Percentiles rank a stretch among this genome's conserved stretches.
Conservation (phyloP, 176 grass and related monocot species). For the Oryza punctata region DNA sequence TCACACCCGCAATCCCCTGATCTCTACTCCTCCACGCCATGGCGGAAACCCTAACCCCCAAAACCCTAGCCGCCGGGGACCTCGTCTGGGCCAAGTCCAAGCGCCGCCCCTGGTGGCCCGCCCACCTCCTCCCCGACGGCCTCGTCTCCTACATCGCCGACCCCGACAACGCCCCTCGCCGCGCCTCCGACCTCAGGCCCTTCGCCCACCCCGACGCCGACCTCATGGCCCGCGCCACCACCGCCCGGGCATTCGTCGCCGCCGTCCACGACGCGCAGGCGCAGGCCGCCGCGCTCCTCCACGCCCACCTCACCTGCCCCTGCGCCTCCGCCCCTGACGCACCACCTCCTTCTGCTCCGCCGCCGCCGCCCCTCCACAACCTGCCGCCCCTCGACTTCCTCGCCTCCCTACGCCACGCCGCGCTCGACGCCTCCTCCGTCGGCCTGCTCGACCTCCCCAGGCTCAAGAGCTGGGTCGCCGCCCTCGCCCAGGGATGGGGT, state of each 20-base stretch:
- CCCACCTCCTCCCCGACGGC: conserved; percentile 25
- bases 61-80: conserved; percentile 61
- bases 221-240: conserved; percentile 22
- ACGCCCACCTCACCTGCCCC: conserved; percentile 34
- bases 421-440: conserved; percentile 31
- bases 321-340: background rate
- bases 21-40: background rate
- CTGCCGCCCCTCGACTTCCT: conserved; percentile 59
- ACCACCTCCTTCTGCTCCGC: background rate
- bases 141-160: conserved; percentile 31
- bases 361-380: conserved; percentile 5
- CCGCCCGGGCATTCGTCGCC: conserved; percentile 1
- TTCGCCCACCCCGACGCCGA: conserved; percentile 40
- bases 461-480: conserved; percentile 59
- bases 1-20: background rate
- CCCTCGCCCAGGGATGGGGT: conserved; percentile 50
- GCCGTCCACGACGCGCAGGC: conserved; percentile 39
- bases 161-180: background rate
- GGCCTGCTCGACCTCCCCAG: conserved; percentile 44
- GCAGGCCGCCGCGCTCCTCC: conserved; percentile 15
- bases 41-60: background rate
- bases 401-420: conserved; percentile 35
- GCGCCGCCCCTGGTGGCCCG: conserved; percentile 48
- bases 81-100: conserved; percentile 72
- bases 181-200: conserved; percentile 27